Percentiles rank a stretch among this genome's conserved stretches.
phyloP scores from a whole-genome alignment of 1,284 basidiomycete genomes.

The Cystobasidium pallidum region DNA sequence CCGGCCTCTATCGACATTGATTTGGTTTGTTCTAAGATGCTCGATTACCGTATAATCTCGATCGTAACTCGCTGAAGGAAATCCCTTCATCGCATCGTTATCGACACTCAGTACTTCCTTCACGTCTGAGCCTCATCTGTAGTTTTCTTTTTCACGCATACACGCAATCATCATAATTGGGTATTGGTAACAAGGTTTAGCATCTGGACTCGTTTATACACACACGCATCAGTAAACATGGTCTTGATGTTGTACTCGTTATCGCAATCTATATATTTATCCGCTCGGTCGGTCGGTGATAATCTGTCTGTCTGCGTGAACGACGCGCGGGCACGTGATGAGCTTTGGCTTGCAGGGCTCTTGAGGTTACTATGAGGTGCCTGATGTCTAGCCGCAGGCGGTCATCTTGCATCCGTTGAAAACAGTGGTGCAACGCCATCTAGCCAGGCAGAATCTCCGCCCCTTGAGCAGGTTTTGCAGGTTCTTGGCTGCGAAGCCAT shows the following conservation, averaged over 20 bases:
- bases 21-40: no score
- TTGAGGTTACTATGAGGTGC: no score
- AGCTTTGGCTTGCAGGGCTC: background rate
- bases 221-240: slow-evolving; percentile 14
- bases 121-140: background rate
- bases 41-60: no score
- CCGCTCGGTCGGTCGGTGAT: background rate
- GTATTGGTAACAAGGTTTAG: slow-evolving; percentile 11
- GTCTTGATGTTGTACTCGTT: slow-evolving; percentile 31
- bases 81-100: background rate
- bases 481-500: no score
- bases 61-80: no score
- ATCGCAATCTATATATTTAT: slow-evolving; percentile 2
- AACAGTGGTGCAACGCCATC: no score
- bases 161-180: background rate
- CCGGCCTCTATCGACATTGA: no score
- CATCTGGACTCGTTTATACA: slow-evolving; percentile 38
- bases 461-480: no score
- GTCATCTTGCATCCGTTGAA: no score
- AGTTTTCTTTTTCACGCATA: background rate
- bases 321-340: background rate
- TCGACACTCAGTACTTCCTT: background rate
- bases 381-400: no score
- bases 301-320: no score
- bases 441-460: no score